Base-by-base conservation (phyloP, 495 filamentous ascomycete species). In the Trichoderma erinaceum region DNA sequence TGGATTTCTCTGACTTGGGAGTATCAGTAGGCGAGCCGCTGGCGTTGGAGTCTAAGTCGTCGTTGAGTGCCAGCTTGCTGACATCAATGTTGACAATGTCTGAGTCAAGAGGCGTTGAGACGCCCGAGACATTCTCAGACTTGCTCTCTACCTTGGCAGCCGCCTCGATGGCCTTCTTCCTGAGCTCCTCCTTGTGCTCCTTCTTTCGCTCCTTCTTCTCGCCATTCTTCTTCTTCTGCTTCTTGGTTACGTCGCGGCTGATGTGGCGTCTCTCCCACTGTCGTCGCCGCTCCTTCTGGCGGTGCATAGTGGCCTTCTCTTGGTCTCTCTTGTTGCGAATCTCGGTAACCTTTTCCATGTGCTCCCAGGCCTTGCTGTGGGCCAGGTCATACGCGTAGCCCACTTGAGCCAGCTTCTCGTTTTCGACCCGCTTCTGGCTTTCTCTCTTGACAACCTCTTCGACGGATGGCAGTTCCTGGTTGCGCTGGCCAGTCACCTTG, bases 341-440 rank as follows among this genome's bases (percentile, higher is more conserved):
- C 70, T 76, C 86, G 81, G 76, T 90, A 79, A 78, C 82, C 68
- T 72, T 89, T 80, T 72, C 87, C 21, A 92, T 81, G 32, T 91
- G 84, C 4, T 78, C 78, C 4, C 80, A 78, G 18, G 88, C 92
- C 75, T 93, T 94, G 66, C 89, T 91, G 74, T 96, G 91, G 1
- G 93, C 92, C n/a, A 96, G 79, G 74, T 97, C 93, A 69, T 96
- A 96, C 3, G 89, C 89, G 41, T 89, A 86, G 15, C 92, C 93
- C 2, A 95, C 88, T 71, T 92, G 89, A 8, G 92, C 86, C 3
- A 98, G 82, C 77, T 98, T 98, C 70, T 93, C 92, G 67, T 83
- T 83, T 73, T 83, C 80, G 63, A 89, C 86, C 38, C 87, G 83
- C 10, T 77, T 80, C 52, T 84, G 81, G 68, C 90, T 90, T 69